phyloP scores from a whole-genome alignment of 345 rosid species.

The Luvunga scandens region DNA sequence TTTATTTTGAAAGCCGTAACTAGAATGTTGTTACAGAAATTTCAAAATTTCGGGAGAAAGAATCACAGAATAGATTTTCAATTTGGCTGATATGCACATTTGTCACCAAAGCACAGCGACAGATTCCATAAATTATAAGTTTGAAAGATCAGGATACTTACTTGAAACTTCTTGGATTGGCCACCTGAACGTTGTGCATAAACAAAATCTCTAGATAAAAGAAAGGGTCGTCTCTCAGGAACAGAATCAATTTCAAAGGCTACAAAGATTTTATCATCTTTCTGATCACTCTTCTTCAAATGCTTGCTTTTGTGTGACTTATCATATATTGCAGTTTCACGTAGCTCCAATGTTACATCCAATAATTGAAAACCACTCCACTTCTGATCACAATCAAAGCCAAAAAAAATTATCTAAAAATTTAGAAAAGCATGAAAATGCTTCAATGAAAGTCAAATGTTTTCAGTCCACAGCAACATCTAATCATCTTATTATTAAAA shows the following conservation, averaged over 20 bases:
- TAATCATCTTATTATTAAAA: background rate
- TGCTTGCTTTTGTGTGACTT: background rate
- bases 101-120: background rate
- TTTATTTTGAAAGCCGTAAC: background rate
- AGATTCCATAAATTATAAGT: background rate
- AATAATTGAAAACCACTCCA: slow-evolving; percentile 27
- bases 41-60: background rate
- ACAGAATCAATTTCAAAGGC: slow-evolving; percentile 25
- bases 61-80: background rate
- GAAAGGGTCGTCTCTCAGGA: slow-evolving; percentile 28
- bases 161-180: slow-evolving; percentile 27
- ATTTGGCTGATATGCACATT: background rate
- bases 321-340: slow-evolving; percentile 16
- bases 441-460: too few species aligned
- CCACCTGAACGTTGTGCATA: slow-evolving; percentile 23
- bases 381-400: slow-evolving; percentile 26
- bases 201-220: slow-evolving; percentile 43
- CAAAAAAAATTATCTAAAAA: background rate
- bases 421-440: too few species aligned
- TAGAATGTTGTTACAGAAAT: background rate
- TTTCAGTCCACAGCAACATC: too few species aligned
- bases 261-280: slow-evolving; percentile 24
- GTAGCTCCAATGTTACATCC: slow-evolving; percentile 26
- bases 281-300: background rate
- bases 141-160: slow-evolving; percentile 9